A percentile compares a stretch with the other conserved stretches of the same genome.
Evolutionary conservation across 441 rosid genomes (phyloP).

Genomic region (Melastoma candidum): DNA sequence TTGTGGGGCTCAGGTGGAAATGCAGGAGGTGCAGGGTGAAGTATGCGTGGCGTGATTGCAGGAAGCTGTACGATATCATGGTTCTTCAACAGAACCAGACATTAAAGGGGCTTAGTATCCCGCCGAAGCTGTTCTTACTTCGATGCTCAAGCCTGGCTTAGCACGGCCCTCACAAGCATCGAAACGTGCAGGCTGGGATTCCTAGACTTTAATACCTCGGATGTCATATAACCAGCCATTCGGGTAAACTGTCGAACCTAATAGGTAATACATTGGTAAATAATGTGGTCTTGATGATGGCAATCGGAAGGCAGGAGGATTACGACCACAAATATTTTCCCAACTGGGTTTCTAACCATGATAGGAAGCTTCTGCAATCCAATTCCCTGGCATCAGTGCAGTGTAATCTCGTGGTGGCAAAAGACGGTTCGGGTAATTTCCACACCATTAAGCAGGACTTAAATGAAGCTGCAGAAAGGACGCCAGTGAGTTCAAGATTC

Average conservation of each 20-base stretch:
- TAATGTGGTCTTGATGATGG: conserved; percentile 34
- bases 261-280: conserved; percentile 66
- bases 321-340: conserved; percentile 26
- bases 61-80: conserved; percentile 7
- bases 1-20: not conserved
- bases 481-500: conserved; percentile 6
- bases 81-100: conserved; percentile 14
- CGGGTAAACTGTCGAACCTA: conserved; percentile 42
- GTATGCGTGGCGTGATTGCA: conserved; percentile 8
- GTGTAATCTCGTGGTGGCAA: conserved; percentile 15
- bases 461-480: conserved; percentile 10
- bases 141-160: conserved; percentile 84
- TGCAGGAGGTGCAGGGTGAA: not conserved
- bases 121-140: conserved; percentile 17
- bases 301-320: conserved; percentile 9
- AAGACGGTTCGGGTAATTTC: conserved; percentile 14
- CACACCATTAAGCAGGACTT: conserved; percentile 11
- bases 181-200: conserved; percentile 59
- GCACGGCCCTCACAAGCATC: conserved; percentile 68
- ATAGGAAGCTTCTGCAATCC: conserved; percentile 32
- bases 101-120: conserved; percentile 2
- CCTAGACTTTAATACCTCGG: conserved; percentile 47
- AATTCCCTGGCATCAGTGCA: not conserved
- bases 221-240: conserved; percentile 37
- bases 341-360: conserved; percentile 35